A percentile compares a stretch with the other conserved stretches of the same genome.
Conservation (phyloP, 192 early-diverging fungal species). For the Coemansia asiatica region DNA sequence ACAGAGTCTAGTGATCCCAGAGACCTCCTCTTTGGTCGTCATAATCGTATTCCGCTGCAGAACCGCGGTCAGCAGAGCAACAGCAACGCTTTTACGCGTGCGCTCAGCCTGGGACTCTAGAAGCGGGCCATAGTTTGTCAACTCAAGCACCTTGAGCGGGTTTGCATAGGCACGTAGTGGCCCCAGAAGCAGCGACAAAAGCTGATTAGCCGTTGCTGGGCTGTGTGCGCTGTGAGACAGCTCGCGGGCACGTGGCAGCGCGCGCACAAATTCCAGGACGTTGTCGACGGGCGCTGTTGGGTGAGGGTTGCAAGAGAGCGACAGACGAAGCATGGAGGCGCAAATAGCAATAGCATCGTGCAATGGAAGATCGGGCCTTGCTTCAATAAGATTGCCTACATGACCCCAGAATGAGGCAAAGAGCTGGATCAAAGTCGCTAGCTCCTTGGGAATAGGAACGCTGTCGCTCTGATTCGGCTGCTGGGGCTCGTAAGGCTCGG, state of each 20-base stretch:
- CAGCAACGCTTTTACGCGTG: slow-evolving; percentile 80
- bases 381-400: slow-evolving; percentile 88
- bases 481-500: slow-evolving; percentile 4
- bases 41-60: slow-evolving; percentile 65
- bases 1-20: slow-evolving; percentile 46
- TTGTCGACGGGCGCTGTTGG: slow-evolving; percentile 84
- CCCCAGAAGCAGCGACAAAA: slow-evolving; percentile 79
- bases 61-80: slow-evolving; percentile 69
- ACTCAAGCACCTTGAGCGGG: slow-evolving; percentile 64
- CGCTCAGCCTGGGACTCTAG: slow-evolving; percentile 80
- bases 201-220: slow-evolving; percentile 67
- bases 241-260: slow-evolving; percentile 62
- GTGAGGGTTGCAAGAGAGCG: slow-evolving; percentile 83
- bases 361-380: slow-evolving; percentile 86
- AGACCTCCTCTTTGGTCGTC: slow-evolving; percentile 43
- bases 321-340: slow-evolving; percentile 84
- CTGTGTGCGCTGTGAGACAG: slow-evolving; percentile 70
- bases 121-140: slow-evolving; percentile 81
- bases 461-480: neutral
- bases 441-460: slow-evolving; percentile 21
- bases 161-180: slow-evolving; percentile 79
- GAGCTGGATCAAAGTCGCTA: slow-evolving; percentile 51
- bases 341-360: slow-evolving; percentile 91
- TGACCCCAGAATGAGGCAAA: slow-evolving; percentile 99
- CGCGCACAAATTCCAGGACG: slow-evolving; percentile 88